Conservation (phyloP, 2,329 filamentous ascomycete genomes). For the Aspergillus spinulosporus region DNA sequence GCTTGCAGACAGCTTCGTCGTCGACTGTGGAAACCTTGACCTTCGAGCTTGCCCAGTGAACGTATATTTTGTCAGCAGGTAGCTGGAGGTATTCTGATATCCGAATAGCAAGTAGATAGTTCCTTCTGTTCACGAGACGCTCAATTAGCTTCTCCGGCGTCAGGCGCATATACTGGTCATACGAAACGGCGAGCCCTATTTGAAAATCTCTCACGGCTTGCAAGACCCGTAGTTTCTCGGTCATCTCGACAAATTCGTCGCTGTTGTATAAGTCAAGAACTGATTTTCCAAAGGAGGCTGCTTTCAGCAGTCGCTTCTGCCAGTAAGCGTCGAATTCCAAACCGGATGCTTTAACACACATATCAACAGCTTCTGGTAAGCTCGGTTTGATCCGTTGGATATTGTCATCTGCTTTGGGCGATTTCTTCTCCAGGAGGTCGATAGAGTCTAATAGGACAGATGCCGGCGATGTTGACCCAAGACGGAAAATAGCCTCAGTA, state of each 20-base stretch:
- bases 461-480: conserved; percentile 83
- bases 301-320: conserved; percentile 95
- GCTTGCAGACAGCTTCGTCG: conserved; percentile 80
- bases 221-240: conserved; percentile 85
- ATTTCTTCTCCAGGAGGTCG: conserved; percentile 86
- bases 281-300: conserved; percentile 95
- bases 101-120: conserved; percentile 86
- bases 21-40: conserved; percentile 81
- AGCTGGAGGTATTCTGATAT: conserved; percentile 85
- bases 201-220: conserved; percentile 92
- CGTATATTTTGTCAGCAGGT: conserved; percentile 85
- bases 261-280: conserved; percentile 96
- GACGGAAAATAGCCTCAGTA: conserved; percentile 83
- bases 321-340: conserved; percentile 87
- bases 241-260: conserved; percentile 98
- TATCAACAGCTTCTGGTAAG: conserved; percentile 89
- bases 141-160: conserved; percentile 86
- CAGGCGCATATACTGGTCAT: conserved; percentile 88
- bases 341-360: conserved; percentile 88
- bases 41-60: conserved; percentile 95
- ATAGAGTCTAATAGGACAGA: conserved; percentile 93
- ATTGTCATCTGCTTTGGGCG: conserved; percentile 95
- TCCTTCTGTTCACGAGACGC: conserved; percentile 81
- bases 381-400: conserved; percentile 89
- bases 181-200: conserved; percentile 84